A percentile compares a stretch with the other conserved stretches of the same genome.
These are phyloP conservation scores for Kazachstania psychrophila DNA, from an alignment of 805 yeast species.

Conservation along the genomic window DNA sequence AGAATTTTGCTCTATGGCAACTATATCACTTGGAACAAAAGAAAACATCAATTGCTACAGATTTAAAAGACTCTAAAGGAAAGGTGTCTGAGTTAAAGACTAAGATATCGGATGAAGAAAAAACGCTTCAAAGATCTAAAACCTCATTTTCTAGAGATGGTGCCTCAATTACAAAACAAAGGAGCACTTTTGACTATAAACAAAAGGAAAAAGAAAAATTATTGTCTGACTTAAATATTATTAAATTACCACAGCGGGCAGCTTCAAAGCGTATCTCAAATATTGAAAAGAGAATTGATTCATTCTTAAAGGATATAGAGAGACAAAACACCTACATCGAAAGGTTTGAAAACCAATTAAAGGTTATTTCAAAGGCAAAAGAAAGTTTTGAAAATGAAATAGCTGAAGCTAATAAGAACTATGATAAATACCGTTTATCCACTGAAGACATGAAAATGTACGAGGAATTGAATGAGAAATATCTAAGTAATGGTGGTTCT, in stretches of 20 bases:
- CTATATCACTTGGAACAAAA: constrained; percentile 49
- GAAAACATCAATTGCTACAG: constrained; percentile 18
- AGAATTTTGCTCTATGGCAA: constrained; percentile 49
- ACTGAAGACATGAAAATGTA: constrained; percentile 49
- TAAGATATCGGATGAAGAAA: constrained; percentile 31
- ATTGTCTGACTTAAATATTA: constrained; percentile 47
- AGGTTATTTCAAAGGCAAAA: constrained; percentile 36
- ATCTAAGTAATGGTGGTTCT: constrained; percentile 48
- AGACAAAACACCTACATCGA: constrained; percentile 40
- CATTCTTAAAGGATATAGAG: constrained; percentile 42
- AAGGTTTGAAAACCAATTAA: constrained; percentile 39
- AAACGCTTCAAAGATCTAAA: constrained; percentile 32
- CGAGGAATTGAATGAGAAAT: constrained; percentile 46
- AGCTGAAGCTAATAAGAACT: constrained; percentile 18
- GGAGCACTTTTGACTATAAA: constrained; percentile 31
- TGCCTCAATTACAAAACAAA: constrained; percentile 35
- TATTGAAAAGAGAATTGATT: constrained; percentile 39
- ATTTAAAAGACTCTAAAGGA: constrained; percentile 20
- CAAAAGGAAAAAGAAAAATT: constrained; percentile 35
- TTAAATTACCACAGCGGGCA: constrained; percentile 47
- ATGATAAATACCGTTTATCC: constrained; percentile 33
- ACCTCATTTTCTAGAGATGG: constrained; percentile 41
- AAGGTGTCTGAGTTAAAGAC: constrained; percentile 28
- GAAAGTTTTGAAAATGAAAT: constrained; percentile 30
- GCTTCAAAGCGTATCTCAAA: constrained; percentile 38